Percentiles rank a stretch among this genome's conserved stretches.
Evolutionary conservation across 202 grass and related monocot species (phyloP).

Genomic region (Panicum virgatum): DNA sequence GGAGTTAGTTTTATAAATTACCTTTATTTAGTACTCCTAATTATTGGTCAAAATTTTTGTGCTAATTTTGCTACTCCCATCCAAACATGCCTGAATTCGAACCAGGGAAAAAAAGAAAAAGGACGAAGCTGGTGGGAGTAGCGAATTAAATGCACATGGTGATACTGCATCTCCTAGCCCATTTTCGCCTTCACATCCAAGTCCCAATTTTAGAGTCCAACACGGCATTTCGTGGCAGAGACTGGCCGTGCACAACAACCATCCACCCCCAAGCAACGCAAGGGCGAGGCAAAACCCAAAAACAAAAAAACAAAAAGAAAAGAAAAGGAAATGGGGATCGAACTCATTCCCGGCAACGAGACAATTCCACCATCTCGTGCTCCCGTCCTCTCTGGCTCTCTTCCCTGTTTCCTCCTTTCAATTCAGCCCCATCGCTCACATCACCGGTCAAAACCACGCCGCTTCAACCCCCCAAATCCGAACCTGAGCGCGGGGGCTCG

Average conservation of each 20-base stretch:
- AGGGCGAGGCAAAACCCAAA: background rate
- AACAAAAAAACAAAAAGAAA: background rate
- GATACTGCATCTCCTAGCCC: too few species aligned
- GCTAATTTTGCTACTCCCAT: too few species aligned
- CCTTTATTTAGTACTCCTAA: too few species aligned
- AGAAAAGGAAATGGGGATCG: background rate
- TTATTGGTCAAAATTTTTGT: too few species aligned
- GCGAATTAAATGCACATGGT: too few species aligned
- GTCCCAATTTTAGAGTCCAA: constrained; percentile 20
- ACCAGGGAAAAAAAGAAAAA: too few species aligned
- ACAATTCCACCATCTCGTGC: constrained; percentile 14
- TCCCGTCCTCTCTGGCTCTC: background rate
- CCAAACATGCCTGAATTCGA: too few species aligned
- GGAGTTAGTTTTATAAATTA: too few species aligned
- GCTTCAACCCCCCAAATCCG: constrained; percentile 1
- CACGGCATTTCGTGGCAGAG: constrained; percentile 27
- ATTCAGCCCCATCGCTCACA: constrained; percentile 21
- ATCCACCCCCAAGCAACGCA: constrained; percentile 26
- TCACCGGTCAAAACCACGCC: constrained; percentile 6
- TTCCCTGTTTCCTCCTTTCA: constrained; percentile 11
- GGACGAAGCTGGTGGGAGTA: too few species aligned
- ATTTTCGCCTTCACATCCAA: background rate
- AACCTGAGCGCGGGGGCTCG: constrained; percentile 2
- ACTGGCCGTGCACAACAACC: background rate
- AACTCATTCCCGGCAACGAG: background rate